These are phyloP conservation scores for Penicillium ochrochloron DNA, from an alignment of 495 filamentous ascomycete genomes.

Conservation along the genomic window DNA sequence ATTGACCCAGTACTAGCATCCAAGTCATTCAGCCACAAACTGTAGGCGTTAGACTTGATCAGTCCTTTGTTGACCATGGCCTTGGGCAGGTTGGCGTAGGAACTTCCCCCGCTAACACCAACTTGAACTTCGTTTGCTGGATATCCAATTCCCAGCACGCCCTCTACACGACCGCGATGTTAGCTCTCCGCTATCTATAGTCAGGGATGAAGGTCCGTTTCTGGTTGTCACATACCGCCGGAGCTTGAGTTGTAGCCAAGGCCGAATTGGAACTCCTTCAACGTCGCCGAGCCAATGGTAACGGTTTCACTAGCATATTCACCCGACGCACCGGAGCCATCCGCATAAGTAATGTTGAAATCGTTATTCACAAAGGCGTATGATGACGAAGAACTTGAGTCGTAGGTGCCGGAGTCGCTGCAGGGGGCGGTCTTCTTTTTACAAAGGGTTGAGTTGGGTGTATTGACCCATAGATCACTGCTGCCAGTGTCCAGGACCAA, in stretches of 20 bases:
- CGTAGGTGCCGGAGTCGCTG: slow-evolving; percentile 64
- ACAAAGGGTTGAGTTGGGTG: slow-evolving; percentile 66
- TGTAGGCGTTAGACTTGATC: slow-evolving; percentile 84
- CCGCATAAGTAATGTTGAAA: slow-evolving; percentile 93
- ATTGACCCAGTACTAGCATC: slow-evolving; percentile 77
- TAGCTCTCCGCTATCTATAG: neutral
- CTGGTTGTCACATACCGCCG: slow-evolving; percentile 30
- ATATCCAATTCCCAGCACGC: slow-evolving; percentile 94
- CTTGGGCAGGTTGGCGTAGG: slow-evolving; percentile 81
- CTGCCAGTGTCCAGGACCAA: slow-evolving; percentile 83
- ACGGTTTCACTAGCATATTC: slow-evolving; percentile 86
- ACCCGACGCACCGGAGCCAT: slow-evolving; percentile 78
- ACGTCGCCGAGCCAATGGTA: slow-evolving; percentile 61
- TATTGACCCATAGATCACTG: slow-evolving; percentile 89
- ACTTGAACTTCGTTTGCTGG: slow-evolving; percentile 78
- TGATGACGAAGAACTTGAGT: slow-evolving; percentile 77
- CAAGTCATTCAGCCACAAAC: slow-evolving; percentile 58
- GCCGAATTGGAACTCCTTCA: slow-evolving; percentile 80
- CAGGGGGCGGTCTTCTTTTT: slow-evolving; percentile 51
- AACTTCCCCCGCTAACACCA: slow-evolving; percentile 55
- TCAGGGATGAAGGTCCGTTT: neutral
- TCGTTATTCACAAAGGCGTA: slow-evolving; percentile 74
- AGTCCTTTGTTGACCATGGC: slow-evolving; percentile 69
- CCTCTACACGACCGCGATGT: slow-evolving; percentile 49
- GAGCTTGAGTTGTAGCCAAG: slow-evolving; percentile 78